Conservation (phyloP, 371 early-diverging fungal genomes). For the Massospora cicadina region DNA sequence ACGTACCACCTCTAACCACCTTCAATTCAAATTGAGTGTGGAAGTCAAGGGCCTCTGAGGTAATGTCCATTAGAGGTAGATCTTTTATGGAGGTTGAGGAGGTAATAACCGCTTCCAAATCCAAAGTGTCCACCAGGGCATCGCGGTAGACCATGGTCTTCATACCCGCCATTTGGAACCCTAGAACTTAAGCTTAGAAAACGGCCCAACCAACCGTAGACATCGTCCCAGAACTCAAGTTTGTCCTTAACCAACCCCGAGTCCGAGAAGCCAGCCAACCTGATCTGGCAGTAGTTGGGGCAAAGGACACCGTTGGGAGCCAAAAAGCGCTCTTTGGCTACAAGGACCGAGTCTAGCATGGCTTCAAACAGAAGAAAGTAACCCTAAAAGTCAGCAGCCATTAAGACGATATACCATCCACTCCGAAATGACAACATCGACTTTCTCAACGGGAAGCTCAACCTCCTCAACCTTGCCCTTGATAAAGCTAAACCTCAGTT, state of each 20-base stretch:
- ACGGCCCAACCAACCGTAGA: conserved; percentile 34
- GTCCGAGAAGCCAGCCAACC: conserved; percentile 57
- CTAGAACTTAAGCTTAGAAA: background rate
- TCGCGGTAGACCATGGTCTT: conserved; percentile 36
- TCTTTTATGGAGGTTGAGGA: conserved; percentile 27
- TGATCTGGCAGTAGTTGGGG: conserved; percentile 64
- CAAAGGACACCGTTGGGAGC: conserved; percentile 44
- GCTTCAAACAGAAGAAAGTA: conserved; percentile 75
- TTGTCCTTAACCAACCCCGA: conserved; percentile 55
- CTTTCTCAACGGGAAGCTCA: conserved; percentile 48
- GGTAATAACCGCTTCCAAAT: conserved; percentile 41
- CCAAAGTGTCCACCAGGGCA: conserved; percentile 44
- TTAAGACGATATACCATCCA: conserved; percentile 41
- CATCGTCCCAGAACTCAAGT: conserved; percentile 70
- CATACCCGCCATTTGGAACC: conserved; percentile 71
- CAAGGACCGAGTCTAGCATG: conserved; percentile 76
- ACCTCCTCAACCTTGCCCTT: conserved; percentile 77
- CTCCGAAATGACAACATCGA: conserved; percentile 77
- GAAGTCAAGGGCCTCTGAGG: conserved; percentile 28
- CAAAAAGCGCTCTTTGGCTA: conserved; percentile 64
- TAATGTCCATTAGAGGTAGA: conserved; percentile 38
- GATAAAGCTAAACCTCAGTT: conserved; percentile 21
- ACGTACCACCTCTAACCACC: conserved; percentile 31
- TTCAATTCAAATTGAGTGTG: conserved; percentile 35
- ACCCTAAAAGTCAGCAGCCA: conserved; percentile 20